Evolutionary conservation across 179 eudicot species (phyloP), one percentile per base, ranked within the genome.

Genomic region (Spinacia oleracea): DNA sequence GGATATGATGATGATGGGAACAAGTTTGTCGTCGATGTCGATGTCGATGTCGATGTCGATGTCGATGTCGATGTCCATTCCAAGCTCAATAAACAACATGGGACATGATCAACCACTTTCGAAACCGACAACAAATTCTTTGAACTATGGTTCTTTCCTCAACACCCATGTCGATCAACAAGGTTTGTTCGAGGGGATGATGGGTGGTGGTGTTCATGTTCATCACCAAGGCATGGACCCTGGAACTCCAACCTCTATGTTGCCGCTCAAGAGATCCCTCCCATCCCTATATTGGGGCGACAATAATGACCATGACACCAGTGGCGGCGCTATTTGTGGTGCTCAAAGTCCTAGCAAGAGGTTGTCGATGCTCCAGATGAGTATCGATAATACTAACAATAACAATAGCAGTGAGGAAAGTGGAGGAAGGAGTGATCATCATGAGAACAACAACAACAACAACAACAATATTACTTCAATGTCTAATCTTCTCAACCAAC

Each of bases 401-500:
- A 70, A 59, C 35, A 67, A 58, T 58, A 69, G 48, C 31, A 18
- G 62, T 50, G 68, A 80, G 34, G 72, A 63, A 63, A 50, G 63
- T 50, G 72, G 73, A 9, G 70, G 68, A 65, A 64, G 76, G n/a
- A 76, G 56, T 34, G 81, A 78, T 46, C 70, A 73, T 46, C 77
- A 79, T 6, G 62, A 68, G 67, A 60, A 55, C 42, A 74, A 81
- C 50, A 43, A 81, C 64, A 80, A 75, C 42, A 76, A 79, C 23
- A 72, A 16, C 66, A 77, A 72, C 42, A 78, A 79, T 20, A 77
- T 32, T 59, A 58, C 27, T 74, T 81, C 85, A 0, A 45, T 85
- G 18, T 83, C 85, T n/a, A 80, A 73, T 69, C 81, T 84, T 73
- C 79, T 88, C 35, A 74, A 76, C 69, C 85, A 86, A 25, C 77